Base-by-base conservation (phyloP, 305 asterid genomes). In the Fraxinus baroniana region DNA sequence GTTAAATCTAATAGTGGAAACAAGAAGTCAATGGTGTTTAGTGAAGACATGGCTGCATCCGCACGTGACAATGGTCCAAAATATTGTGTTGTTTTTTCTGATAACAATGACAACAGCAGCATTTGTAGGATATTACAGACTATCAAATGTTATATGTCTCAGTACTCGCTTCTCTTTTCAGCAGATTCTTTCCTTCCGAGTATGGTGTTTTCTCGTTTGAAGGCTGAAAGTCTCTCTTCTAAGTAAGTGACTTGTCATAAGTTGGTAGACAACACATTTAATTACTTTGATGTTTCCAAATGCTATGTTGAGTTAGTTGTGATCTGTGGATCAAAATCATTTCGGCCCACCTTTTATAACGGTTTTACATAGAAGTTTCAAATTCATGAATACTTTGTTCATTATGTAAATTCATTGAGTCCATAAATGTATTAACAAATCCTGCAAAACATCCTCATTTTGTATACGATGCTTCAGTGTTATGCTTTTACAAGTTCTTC, bases 171-270 rank as follows among this genome's bases (percentile, higher is more conserved):
- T 41, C 66, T 83, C 84, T 86, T 86, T 74, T 84, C 94, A 62
- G 77, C 86, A 37, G 88, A 88, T 74, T 30, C 77, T 41, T 88
- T 87, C 76, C 73, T 93, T 78, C 87, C 24, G 83, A 86, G 86
- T 86, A 86, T 87, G 83, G 80, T 92, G 60, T 37, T 37, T 22
- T 24, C 89, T 80, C 89, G 92, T 76, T 84, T 78, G 81, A 80
- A 86, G 74, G 91, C 90, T 81, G 86, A 87, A 89, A 92, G 86
- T 85, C 93, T 94, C 77, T 91, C 95, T 9, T 75, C 89, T 80
- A 90, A 86, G 99, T 96, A 88, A 87, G 97, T 89, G 35, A 74
- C 26, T 80, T 83, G 20, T 77, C 41, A 70, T 70, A 2, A 13
- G 44, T 71, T 71, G 44, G 66, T 66, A 49, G 71, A 46, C 80